A percentile compares a stretch with the other conserved stretches of the same genome.
These are phyloP conservation scores for Colletotrichum lupini DNA, from an alignment of 2,329 filamentous ascomycete species.

Conservation along the genomic window DNA sequence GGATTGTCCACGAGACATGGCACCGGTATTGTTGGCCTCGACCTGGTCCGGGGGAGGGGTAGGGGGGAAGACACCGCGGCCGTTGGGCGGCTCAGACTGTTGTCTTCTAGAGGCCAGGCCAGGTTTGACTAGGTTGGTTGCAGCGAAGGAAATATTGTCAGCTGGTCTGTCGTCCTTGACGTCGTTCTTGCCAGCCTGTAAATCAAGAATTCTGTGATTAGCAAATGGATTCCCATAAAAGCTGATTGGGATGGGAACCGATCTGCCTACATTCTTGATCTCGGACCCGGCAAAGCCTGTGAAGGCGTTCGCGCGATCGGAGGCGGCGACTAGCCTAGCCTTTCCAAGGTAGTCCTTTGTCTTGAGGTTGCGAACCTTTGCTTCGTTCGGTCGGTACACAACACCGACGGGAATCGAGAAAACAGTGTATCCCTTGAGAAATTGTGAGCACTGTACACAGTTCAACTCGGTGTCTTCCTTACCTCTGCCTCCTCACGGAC, in stretches of 20 bases:
- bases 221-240: conserved; percentile 30
- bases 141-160: conserved; percentile 90
- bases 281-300: conserved; percentile 85
- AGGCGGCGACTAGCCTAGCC: conserved; percentile 90
- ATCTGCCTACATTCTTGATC: conserved; percentile 73
- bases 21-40: conserved; percentile 54
- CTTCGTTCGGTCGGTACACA: conserved; percentile 94
- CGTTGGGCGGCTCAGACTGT: conserved; percentile 83
- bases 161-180: conserved; percentile 82
- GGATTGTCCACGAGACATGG: conserved; percentile 66
- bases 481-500: conserved; percentile 94
- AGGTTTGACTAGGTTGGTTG: conserved; percentile 91
- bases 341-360: conserved; percentile 98
- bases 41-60: conserved; percentile 96
- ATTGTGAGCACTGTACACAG: conserved; percentile 1
- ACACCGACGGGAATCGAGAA: conserved; percentile 98
- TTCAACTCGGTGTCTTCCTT: conserved; percentile 40
- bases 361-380: conserved; percentile 98
- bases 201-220: conserved; percentile 39
- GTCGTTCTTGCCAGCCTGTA: conserved; percentile 61
- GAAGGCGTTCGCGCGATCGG: conserved; percentile 82
- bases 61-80: conserved; percentile 89
- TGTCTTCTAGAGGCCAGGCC: conserved; percentile 83
- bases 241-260: conserved; percentile 1
- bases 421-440: conserved; percentile 87